phyloP scores from a whole-genome alignment of 306 rosid genomes.

The Prunus salicina region DNA sequence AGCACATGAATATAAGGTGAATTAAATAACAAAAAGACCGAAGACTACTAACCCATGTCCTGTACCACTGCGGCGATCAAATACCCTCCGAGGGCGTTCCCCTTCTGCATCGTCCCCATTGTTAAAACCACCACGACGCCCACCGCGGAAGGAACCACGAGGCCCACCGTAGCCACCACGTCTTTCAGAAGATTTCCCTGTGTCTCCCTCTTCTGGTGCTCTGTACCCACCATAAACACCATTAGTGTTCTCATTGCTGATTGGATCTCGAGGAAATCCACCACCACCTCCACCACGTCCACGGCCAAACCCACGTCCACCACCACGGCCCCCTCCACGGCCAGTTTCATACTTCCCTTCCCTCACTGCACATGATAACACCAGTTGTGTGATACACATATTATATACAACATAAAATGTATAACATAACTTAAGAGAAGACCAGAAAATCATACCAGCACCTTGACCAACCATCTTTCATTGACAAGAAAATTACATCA shows the following conservation, averaged over 20 bases:
- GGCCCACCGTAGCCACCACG: slow-evolving; percentile 51
- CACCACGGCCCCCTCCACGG: slow-evolving; percentile 43
- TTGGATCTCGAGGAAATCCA: slow-evolving; percentile 39
- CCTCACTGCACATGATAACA: slow-evolving; percentile 31
- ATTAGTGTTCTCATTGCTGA: slow-evolving; percentile 37
- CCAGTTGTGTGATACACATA: neutral
- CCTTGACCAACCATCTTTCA: neutral
- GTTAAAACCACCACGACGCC: slow-evolving; percentile 48
- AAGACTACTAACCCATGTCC: slow-evolving; percentile 56
- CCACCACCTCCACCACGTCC: slow-evolving; percentile 49
- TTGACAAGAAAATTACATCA: neutral
- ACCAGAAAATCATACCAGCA: neutral
- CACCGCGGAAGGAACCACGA: slow-evolving; percentile 55
- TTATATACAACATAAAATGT: neutral
- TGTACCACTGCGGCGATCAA: slow-evolving; percentile 64
- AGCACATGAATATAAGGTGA: neutral
- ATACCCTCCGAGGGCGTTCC: slow-evolving; percentile 47
- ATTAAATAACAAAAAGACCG: neutral
- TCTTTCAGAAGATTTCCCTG: slow-evolving; percentile 46
- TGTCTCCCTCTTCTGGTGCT: slow-evolving; percentile 41
- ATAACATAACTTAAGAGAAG: neutral
- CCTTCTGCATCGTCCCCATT: slow-evolving; percentile 54
- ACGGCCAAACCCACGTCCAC: slow-evolving; percentile 46
- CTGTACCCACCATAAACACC: slow-evolving; percentile 48
- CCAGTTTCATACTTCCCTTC: slow-evolving; percentile 44